Evolutionary conservation across 148 eudicot genomes (phyloP).

Genomic region (Nyssa sinensis): DNA sequence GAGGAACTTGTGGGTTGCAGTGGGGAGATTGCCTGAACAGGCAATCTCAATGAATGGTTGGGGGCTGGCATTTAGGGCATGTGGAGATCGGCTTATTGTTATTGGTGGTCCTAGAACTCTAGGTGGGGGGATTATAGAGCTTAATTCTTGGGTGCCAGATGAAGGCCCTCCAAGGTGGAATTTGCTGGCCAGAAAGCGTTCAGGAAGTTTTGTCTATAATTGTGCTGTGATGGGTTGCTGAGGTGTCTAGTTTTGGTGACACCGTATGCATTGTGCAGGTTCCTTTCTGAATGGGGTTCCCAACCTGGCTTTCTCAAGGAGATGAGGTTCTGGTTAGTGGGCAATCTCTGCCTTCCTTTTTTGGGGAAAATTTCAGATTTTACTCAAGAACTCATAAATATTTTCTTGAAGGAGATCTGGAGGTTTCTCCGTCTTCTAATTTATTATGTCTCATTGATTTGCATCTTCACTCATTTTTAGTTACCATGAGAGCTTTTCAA

Average conservation of each 20-base stretch:
- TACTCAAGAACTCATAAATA: slow-evolving; percentile 18
- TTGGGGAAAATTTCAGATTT: slow-evolving; percentile 8
- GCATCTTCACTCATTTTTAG: slow-evolving; percentile 5
- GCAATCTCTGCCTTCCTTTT: background rate
- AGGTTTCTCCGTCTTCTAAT: slow-evolving; percentile 14
- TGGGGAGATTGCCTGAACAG: slow-evolving; percentile 33
- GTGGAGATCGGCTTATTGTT: slow-evolving; percentile 38
- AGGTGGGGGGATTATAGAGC: slow-evolving; percentile 32
- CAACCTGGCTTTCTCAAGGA: slow-evolving; percentile 8
- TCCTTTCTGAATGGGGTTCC: slow-evolving; percentile 1
- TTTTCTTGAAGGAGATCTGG: slow-evolving; percentile 17
- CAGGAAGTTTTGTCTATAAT: slow-evolving; percentile 39
- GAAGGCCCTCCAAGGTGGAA: slow-evolving; percentile 35
- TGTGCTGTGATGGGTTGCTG: slow-evolving; percentile 52
- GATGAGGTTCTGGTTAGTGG: background rate
- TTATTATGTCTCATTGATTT: background rate
- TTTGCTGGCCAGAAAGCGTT: slow-evolving; percentile 29
- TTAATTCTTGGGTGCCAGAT: slow-evolving; percentile 39
- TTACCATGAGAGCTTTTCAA: background rate
- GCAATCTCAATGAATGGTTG: slow-evolving; percentile 43
- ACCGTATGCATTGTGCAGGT: background rate
- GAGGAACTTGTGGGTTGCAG: slow-evolving; percentile 24
- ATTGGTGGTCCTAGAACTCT: slow-evolving; percentile 39
- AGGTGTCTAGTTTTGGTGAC: slow-evolving; percentile 12
- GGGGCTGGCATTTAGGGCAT: slow-evolving; percentile 45